These are phyloP conservation scores for Penicillium herquei DNA, from an alignment of 495 filamentous ascomycete genomes.

Conservation along the genomic window DNA sequence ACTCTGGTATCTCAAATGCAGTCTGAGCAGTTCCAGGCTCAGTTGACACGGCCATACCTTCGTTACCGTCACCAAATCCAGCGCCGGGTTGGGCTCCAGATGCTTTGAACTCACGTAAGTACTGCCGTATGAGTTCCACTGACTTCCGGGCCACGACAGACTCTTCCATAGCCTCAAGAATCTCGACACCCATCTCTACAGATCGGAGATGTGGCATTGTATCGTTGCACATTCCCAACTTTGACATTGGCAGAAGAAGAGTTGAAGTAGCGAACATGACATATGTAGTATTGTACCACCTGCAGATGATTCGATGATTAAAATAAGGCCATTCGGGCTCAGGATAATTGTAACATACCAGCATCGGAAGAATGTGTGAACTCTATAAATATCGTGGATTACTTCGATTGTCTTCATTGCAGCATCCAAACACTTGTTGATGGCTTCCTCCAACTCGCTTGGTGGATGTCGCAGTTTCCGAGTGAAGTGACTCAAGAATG, in stretches of 20 bases:
- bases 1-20: conserved; percentile 38
- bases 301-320: conserved; percentile 3
- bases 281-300: conserved; percentile 49
- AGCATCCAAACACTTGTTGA: conserved; percentile 37
- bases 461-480: conserved; percentile 33
- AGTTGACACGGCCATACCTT: neutral
- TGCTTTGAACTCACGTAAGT: conserved; percentile 34
- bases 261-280: conserved; percentile 45
- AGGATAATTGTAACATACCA: conserved; percentile 23
- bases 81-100: conserved; percentile 10
- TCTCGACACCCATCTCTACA: conserved; percentile 41
- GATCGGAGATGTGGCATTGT: conserved; percentile 31
- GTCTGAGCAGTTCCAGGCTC: conserved; percentile 15
- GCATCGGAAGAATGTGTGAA: conserved; percentile 44
- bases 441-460: conserved; percentile 31
- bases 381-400: conserved; percentile 41
- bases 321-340: neutral
- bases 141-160: conserved; percentile 39
- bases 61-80: conserved; percentile 1
- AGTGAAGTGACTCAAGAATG: conserved; percentile 39
- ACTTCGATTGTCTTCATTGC: conserved; percentile 42
- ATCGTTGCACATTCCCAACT: conserved; percentile 31
- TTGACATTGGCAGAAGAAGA: conserved; percentile 40
- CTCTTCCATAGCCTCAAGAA: conserved; percentile 46
- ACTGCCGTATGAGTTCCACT: conserved; percentile 38